Conservation (phyloP, 495 filamentous ascomycete species). For the Pyronema domesticum region DNA sequence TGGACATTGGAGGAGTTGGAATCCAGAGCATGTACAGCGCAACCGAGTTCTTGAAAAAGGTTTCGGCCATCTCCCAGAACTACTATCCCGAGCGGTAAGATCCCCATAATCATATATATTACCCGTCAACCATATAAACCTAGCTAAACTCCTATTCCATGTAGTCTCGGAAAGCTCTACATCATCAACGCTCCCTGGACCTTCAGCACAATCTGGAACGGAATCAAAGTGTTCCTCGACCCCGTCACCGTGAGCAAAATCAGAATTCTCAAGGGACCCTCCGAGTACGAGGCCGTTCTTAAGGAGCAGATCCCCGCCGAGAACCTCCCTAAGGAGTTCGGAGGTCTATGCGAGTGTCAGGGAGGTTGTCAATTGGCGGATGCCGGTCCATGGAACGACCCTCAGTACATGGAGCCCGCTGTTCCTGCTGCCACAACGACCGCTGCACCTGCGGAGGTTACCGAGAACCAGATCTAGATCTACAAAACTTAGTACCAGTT, state of each 20-base stretch:
- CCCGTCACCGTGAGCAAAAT: slow-evolving; percentile 81
- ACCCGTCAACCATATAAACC: too few species aligned
- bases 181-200: slow-evolving; percentile 95
- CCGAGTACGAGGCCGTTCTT: slow-evolving; percentile 62
- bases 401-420: slow-evolving; percentile 31
- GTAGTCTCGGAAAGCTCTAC: slow-evolving; percentile 28
- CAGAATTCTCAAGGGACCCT: slow-evolving; percentile 51
- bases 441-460: slow-evolving; percentile 1
- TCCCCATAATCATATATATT: neutral
- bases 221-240: slow-evolving; percentile 83
- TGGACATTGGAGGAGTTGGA: slow-evolving; percentile 88
- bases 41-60: slow-evolving; percentile 47
- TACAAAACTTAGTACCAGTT: too few species aligned
- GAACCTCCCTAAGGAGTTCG: slow-evolving; percentile 77
- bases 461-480: too few species aligned
- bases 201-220: slow-evolving; percentile 60
- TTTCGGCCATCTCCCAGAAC: slow-evolving; percentile 60
- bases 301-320: slow-evolving; percentile 70
- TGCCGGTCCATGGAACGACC: slow-evolving; percentile 77
- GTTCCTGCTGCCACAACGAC: slow-evolving; percentile 8
- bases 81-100: slow-evolving; percentile 77
- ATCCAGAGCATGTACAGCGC: slow-evolving; percentile 60
- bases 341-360: slow-evolving; percentile 62
- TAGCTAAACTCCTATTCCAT: too few species aligned
- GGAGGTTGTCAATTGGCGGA: slow-evolving; percentile 82